Conservation (phyloP, 192 early-diverging fungal species). For the Globomyces pollinis-pini region DNA sequence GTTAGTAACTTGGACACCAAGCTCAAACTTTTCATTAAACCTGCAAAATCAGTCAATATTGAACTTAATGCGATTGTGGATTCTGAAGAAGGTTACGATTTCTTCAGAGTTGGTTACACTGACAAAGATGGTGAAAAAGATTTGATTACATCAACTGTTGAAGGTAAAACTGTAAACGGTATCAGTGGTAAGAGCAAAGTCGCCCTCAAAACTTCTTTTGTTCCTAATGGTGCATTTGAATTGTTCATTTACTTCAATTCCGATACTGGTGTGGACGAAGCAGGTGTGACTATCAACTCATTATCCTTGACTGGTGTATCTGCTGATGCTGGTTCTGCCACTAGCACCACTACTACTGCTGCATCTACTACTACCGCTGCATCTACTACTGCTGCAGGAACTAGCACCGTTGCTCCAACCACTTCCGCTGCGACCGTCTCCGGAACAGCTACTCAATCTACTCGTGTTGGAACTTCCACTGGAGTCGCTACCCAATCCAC, state of each 20-base stretch:
- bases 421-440: background rate
- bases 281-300: conserved; percentile 6
- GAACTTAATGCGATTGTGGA: background rate
- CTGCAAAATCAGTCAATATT: background rate
- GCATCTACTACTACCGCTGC: background rate
- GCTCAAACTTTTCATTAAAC: background rate
- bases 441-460: background rate
- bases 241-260: conserved; percentile 13
- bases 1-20: background rate
- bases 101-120: background rate
- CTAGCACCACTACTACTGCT: background rate
- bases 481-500: background rate
- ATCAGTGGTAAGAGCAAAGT: background rate
- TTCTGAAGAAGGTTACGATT: background rate
- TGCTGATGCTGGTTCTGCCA: background rate
- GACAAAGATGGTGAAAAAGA: background rate
- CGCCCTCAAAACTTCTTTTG: background rate
- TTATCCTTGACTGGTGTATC: background rate
- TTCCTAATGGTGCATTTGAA: conserved; percentile 7
- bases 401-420: background rate
- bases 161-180: background rate
- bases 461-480: background rate
- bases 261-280: conserved; percentile 14
- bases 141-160: background rate
- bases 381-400: background rate